Conservation (phyloP, 2,329 filamentous ascomycete species). For the Penicillium sp. region DNA sequence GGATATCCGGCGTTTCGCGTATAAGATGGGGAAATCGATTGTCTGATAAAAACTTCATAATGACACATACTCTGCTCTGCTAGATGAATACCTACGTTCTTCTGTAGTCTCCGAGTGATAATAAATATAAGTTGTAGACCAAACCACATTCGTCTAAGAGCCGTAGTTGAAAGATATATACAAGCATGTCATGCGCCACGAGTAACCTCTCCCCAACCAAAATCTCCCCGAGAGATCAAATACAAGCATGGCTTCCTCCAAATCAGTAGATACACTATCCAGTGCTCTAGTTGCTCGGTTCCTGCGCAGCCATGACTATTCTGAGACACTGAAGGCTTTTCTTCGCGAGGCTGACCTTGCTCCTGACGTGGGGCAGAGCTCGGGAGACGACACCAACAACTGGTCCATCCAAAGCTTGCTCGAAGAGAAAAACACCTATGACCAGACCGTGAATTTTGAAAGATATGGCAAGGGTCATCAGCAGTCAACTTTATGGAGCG, state of each 20-base stretch:
- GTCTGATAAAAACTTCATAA: slow-evolving; percentile 14
- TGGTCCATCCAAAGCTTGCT: slow-evolving; percentile 61
- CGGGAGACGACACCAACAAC: slow-evolving; percentile 36
- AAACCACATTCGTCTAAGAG: neutral
- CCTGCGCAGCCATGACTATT: slow-evolving; percentile 44
- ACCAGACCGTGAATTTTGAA: slow-evolving; percentile 57
- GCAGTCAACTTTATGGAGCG: slow-evolving; percentile 46
- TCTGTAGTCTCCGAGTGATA: neutral
- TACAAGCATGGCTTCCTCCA: slow-evolving; percentile 17
- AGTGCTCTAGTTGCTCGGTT: slow-evolving; percentile 46
- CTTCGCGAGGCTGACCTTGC: slow-evolving; percentile 57
- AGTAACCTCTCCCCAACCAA: neutral
- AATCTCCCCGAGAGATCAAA: neutral
- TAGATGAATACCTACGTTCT: neutral
- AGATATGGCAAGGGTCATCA: slow-evolving; percentile 51
- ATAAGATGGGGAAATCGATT: slow-evolving; percentile 8
- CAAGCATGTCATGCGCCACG: neutral
- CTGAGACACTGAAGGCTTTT: slow-evolving; percentile 58
- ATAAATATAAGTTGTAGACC: neutral
- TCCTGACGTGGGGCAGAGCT: slow-evolving; percentile 48
- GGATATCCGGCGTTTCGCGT: slow-evolving; percentile 18
- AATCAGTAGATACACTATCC: slow-evolving; percentile 26
- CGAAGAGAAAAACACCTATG: slow-evolving; percentile 60
- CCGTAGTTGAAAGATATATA: neutral
- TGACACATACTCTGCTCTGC: slow-evolving; percentile 15